Evolutionary conservation across 2,329 filamentous ascomycete genomes (phyloP), one percentile per base, ranked within the genome.

Genomic region (Pseudogymnoascus sp.): DNA sequence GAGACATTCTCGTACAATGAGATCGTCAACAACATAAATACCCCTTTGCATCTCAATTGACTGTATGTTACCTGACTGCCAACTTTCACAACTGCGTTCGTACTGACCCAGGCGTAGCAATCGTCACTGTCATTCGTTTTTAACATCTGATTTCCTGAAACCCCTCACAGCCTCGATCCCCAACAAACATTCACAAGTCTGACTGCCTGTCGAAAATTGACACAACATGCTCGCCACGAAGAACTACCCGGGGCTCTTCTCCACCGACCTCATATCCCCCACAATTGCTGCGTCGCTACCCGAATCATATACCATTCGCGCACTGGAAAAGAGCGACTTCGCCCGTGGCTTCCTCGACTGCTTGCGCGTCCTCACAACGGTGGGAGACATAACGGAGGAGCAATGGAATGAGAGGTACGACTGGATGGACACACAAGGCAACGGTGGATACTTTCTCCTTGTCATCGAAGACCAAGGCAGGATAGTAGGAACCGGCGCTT

Each of bases 361-460:
- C 65, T 80, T 99, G 67, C 86, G 91, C 53, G 92, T 97, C 38
- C 81, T 99, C 70, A 97, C 94, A 1, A 94, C 90, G 18, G 92
- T 97, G 28, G 93, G 93, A 67, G 91, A 96, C 65, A 87, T 96
- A 67, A 82, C 80, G 59, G 83, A 89, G 73, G 83, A 84, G 64
- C 81, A 84, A 66, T 97, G 92, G 80, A 81, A 85, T 69, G 80
- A 88, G 73, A 86, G 90, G 63, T 97, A 89, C 77, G 84, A 91
- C 68, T 91, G 87, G 82, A 92, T 97, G 80, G 78, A 80, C 40
- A 78, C 79, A 61, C 85, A 88, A 70, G 85, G 65, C 11, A 64
- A 86, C 66, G 88, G 88, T 66, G 86, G 86, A 65, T 97, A 97
- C 80, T 96, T 89, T 75, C 81, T 96, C 65, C 79, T 97, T 31